Evolutionary conservation across 495 filamentous ascomycete genomes (phyloP), one percentile per base, ranked within the genome.

Genomic region (Annulohypoxylon moriforme): DNA sequence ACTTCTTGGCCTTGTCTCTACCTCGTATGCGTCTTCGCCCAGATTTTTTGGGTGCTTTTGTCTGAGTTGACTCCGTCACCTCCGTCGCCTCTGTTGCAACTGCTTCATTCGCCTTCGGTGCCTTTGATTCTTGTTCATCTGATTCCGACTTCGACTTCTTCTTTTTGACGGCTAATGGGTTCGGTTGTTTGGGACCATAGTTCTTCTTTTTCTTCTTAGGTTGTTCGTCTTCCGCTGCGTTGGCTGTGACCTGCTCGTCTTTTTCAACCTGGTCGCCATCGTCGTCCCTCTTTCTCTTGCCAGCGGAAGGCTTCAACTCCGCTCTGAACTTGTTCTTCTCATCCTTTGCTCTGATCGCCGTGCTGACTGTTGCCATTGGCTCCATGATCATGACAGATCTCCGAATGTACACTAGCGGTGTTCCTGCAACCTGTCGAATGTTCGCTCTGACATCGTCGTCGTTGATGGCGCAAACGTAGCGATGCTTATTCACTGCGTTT

Each of bases 91-190:
- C 60, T 1, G 46, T 34, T 42, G 20, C 36, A 34, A 34, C 40
- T 36, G 31, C 31, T 50, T 66, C 62, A 36, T 74, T 69, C 34
- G 50, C 33, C 50, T 64, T 50, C 25, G 69, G n/a, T 44, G 36
- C 57, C 64, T 69, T 68, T 11, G 66, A 31, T 34, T 58, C 20
- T 16, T 71, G 62, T 22, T 50, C 66, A 40, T 60, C 44, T 20
- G 55, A 8, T 36, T 56, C 46, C 63, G 60, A n/a, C 44, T 61
- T 66, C 46, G 72, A 50, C 83, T 92, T 93, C 60, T 89, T 78
- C 82, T 97, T 99, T 85, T 93, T 96, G 71, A 97, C 82, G 66
- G 93, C 90, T 69, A 98, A 82, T 9, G 96, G 96, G 83, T 99
- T 99, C 8, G 95, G 94, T 7, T 85, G 90, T 79, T 95, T 98